These are phyloP conservation scores for Aspergillus bridgeri DNA, from an alignment of 495 filamentous ascomycete species.

Conservation along the genomic window DNA sequence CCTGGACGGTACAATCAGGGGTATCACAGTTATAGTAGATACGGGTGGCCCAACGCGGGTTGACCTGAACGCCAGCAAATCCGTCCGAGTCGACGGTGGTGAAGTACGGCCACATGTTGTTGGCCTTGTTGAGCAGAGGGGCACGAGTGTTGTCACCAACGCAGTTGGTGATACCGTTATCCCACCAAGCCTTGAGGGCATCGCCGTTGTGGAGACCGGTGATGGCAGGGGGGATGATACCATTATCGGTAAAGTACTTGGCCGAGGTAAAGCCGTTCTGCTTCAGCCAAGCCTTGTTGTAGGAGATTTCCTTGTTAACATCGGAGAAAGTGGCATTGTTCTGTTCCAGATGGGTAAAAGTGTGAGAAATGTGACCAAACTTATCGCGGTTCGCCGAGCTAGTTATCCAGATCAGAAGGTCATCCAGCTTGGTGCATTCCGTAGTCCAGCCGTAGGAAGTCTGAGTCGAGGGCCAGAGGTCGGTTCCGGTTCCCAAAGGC, in stretches of 20 bases:
- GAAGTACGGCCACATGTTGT: constrained; percentile 54
- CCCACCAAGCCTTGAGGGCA: constrained; percentile 55
- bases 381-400: constrained; percentile 44
- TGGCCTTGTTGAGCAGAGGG: constrained; percentile 44
- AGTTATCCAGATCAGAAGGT: constrained; percentile 49
- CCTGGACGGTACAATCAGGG: constrained; percentile 50
- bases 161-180: constrained; percentile 56
- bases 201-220: constrained; percentile 65
- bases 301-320: constrained; percentile 53
- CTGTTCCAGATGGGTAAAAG: constrained; percentile 58
- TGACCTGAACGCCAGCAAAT: constrained; percentile 54
- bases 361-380: constrained; percentile 58
- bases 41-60: constrained; percentile 59
- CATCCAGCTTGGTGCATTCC: constrained; percentile 46
- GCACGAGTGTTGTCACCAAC: constrained; percentile 63
- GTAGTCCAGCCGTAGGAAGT: constrained; percentile 46
- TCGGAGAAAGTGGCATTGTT: constrained; percentile 61
- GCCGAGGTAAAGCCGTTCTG: constrained; percentile 45
- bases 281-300: constrained; percentile 57
- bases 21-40: constrained; percentile 66
- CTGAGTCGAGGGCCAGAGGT: constrained; percentile 51
- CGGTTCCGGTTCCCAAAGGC: constrained; percentile 52
- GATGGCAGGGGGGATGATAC: constrained; percentile 62
- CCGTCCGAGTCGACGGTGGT: constrained; percentile 50
- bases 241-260: constrained; percentile 43